phyloP scores from a whole-genome alignment of 139 green algal species.

The Coccomyxa sp. region DNA sequence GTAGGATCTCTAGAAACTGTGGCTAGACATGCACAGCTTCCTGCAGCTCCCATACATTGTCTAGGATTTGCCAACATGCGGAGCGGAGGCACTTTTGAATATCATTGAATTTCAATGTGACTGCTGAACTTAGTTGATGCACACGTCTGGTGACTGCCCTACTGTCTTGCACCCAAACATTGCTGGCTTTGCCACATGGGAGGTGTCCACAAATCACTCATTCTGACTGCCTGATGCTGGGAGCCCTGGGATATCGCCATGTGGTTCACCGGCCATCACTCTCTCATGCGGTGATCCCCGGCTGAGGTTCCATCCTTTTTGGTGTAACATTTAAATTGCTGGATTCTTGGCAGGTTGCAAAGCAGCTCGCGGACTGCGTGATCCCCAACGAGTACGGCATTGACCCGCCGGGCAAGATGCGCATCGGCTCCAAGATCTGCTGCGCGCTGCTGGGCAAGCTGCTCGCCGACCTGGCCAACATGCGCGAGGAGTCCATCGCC shows the following conservation, averaged over 20 bases:
- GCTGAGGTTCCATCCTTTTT: not conserved
- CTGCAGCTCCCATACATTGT: too few relatives aligned
- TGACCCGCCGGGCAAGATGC: conserved; percentile 59
- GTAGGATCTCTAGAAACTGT: conserved; percentile 20
- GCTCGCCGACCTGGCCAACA: conserved; percentile 84
- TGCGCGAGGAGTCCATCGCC: conserved; percentile 65
- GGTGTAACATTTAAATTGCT: not conserved
- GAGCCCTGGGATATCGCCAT: too few relatives aligned
- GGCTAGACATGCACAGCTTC: not conserved
- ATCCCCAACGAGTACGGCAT: conserved; percentile 90
- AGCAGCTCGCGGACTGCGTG: conserved; percentile 74
- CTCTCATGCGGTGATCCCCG: too few relatives aligned
- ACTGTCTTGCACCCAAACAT: not conserved
- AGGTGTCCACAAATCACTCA: too few relatives aligned
- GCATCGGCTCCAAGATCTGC: conserved; percentile 73
- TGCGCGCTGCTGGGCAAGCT: conserved; percentile 86
- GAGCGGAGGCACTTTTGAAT: not conserved
- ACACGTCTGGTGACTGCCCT: not conserved
- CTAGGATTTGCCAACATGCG: too few relatives aligned
- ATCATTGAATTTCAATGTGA: not conserved
- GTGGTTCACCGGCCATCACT: too few relatives aligned
- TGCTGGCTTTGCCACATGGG: not conserved
- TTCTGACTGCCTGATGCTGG: too few relatives aligned
- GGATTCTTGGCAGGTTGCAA: conserved; percentile 31
- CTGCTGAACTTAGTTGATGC: not conserved